Evolutionary conservation across 73 alveolate genomes (phyloP).

Genomic region (Stentor coeruleus): DNA sequence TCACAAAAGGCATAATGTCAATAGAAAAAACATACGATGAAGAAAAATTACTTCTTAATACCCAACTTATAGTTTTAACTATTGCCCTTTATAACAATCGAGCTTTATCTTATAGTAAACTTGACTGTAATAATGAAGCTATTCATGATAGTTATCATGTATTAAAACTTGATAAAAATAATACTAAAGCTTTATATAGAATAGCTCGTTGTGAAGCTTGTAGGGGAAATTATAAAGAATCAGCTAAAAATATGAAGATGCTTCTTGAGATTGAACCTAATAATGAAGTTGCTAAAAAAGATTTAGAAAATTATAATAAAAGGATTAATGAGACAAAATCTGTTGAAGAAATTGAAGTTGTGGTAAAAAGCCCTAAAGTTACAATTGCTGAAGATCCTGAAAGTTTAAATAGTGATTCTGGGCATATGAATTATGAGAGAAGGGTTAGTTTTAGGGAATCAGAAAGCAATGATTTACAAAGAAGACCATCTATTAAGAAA

Average conservation of each 20-base stretch:
- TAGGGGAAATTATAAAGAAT: conserved; percentile 56
- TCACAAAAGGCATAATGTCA: neutral
- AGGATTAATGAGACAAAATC: too few relatives aligned
- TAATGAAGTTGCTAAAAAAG: conserved; percentile 58
- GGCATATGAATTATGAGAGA: neutral
- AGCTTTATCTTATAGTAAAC: conserved; percentile 65
- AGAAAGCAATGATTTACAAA: neutral
- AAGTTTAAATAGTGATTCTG: too few relatives aligned
- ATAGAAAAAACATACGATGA: neutral
- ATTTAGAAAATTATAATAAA: conserved; percentile 40
- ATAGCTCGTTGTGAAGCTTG: conserved; percentile 71
- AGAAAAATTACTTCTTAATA: neutral
- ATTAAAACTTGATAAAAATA: conserved; percentile 58
- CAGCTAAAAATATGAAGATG: conserved; percentile 61
- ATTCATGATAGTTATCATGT: conserved; percentile 80
- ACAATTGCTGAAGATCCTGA: too few relatives aligned
- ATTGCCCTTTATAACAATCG: conserved; percentile 64
- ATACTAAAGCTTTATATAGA: conserved; percentile 77
- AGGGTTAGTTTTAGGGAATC: neutral
- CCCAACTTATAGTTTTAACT: neutral
- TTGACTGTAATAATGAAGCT: conserved; percentile 56
- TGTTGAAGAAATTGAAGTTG: too few relatives aligned
- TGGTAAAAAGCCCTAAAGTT: too few relatives aligned
- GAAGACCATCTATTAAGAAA: neutral
- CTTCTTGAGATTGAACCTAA: conserved; percentile 67